These are phyloP conservation scores for Krasilnikovozyma curviuscula DNA, from an alignment of 768 basidiomycete species.

Conservation along the genomic window DNA sequence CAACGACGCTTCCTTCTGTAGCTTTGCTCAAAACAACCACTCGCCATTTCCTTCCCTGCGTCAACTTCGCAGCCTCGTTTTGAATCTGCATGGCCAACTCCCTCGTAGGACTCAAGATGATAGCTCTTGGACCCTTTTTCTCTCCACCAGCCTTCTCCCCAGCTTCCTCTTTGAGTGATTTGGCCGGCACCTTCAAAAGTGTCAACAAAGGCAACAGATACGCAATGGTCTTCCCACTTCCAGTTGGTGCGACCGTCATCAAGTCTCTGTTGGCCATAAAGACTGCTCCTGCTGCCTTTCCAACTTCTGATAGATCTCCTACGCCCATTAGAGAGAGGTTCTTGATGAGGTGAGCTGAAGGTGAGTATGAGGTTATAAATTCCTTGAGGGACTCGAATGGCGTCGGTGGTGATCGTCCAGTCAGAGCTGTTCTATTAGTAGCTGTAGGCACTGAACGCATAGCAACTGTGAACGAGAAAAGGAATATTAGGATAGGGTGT, in stretches of 20 bases:
- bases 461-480: neutral
- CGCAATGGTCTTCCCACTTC: constrained; percentile 87
- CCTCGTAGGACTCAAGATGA: constrained; percentile 77
- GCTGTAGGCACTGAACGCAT: constrained; percentile 26
- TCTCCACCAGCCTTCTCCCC: constrained; percentile 15
- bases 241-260: constrained; percentile 88
- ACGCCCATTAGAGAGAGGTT: constrained; percentile 48
- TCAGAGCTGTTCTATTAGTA: constrained; percentile 46
- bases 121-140: constrained; percentile 43
- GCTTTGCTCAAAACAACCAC: constrained; percentile 72
- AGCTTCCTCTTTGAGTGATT: constrained; percentile 18
- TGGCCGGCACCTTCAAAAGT: constrained; percentile 18
- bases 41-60: constrained; percentile 63
- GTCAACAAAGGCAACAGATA: constrained; percentile 69
- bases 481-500: neutral
- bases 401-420: constrained; percentile 50
- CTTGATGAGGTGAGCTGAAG: constrained; percentile 41
- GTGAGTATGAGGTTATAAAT: constrained; percentile 38
- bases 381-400: constrained; percentile 41
- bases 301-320: constrained; percentile 55
- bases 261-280: constrained; percentile 68
- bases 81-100: constrained; percentile 92
- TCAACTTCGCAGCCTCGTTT: constrained; percentile 69
- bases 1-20: constrained; percentile 50
- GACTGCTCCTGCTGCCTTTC: constrained; percentile 60